phyloP scores from a whole-genome alignment of 2,329 filamentous ascomycete species.

The Rutstroemia sp. region DNA sequence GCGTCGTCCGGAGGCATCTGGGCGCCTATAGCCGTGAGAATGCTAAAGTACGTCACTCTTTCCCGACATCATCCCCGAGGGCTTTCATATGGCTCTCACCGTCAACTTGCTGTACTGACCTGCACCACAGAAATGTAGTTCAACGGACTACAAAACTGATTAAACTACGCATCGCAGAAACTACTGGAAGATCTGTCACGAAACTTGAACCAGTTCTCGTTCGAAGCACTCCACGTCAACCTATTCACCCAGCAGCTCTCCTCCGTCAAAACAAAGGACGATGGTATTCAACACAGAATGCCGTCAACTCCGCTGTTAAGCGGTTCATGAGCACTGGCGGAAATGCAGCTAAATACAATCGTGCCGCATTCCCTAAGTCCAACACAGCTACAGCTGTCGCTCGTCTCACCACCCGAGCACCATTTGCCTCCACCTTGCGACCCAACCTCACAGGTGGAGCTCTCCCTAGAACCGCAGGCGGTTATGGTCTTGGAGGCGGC shows the following conservation, averaged over 20 bases:
- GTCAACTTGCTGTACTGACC: conserved; percentile 14
- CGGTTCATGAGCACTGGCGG: conserved; percentile 30
- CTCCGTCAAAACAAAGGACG: conserved; percentile 58
- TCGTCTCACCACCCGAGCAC: conserved; percentile 65
- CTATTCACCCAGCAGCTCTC: conserved; percentile 47
- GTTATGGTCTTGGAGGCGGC: conserved; percentile 71
- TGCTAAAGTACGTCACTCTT: conserved; percentile 23
- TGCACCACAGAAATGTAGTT: conserved; percentile 36
- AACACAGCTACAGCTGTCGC: conserved; percentile 47
- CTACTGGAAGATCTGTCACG: conserved; percentile 33
- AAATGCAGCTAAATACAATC: conserved; percentile 37
- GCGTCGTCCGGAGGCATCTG: conserved; percentile 25
- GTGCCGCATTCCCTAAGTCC: conserved; percentile 47
- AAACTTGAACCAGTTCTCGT: conserved; percentile 53
- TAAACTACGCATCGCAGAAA: conserved; percentile 36
- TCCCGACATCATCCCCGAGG: not conserved
- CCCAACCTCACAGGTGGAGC: conserved; percentile 89
- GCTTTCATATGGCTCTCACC: not conserved
- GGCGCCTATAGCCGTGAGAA: conserved; percentile 28
- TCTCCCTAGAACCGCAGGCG: conserved; percentile 76
- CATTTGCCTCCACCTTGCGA: conserved; percentile 81
- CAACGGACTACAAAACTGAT: conserved; percentile 39
- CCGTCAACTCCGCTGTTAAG: conserved; percentile 44
- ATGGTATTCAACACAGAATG: conserved; percentile 51
- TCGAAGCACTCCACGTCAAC: conserved; percentile 48